These are phyloP conservation scores for Corynespora cassiicola DNA, from an alignment of 2,329 filamentous ascomycete species.

Conservation along the genomic window DNA sequence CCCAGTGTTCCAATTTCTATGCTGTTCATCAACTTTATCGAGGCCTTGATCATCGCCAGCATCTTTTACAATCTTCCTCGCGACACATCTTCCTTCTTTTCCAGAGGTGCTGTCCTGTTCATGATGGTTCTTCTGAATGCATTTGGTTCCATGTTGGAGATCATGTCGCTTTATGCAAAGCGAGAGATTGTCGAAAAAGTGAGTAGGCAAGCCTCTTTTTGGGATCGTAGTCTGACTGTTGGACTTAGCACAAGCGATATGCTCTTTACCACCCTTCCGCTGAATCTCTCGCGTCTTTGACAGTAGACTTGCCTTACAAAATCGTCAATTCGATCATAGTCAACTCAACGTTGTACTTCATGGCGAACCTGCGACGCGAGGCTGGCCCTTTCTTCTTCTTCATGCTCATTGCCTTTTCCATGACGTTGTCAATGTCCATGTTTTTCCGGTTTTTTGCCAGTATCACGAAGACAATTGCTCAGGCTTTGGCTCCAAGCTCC, in stretches of 20 bases:
- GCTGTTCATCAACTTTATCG: slow-evolving; percentile 71
- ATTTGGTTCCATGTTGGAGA: slow-evolving; percentile 61
- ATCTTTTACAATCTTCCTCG: slow-evolving; percentile 62
- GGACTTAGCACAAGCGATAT: slow-evolving; percentile 72
- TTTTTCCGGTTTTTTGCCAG: slow-evolving; percentile 80
- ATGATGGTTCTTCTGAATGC: slow-evolving; percentile 68
- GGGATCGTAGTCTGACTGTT: too few relatives aligned
- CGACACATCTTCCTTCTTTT: slow-evolving; percentile 59
- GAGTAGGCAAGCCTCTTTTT: too few relatives aligned
- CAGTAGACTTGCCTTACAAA: slow-evolving; percentile 83
- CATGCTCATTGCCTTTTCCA: slow-evolving; percentile 63
- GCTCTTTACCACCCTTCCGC: slow-evolving; percentile 88
- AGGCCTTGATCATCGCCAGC: slow-evolving; percentile 67
- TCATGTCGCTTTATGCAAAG: slow-evolving; percentile 76
- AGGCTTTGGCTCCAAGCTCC: slow-evolving; percentile 60
- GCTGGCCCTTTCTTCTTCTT: slow-evolving; percentile 82
- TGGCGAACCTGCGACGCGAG: slow-evolving; percentile 76
- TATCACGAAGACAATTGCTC: slow-evolving; percentile 68
- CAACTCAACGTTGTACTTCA: slow-evolving; percentile 81
- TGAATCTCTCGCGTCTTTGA: slow-evolving; percentile 81
- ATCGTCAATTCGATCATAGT: slow-evolving; percentile 72
- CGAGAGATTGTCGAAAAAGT: slow-evolving; percentile 84
- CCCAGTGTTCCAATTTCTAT: slow-evolving; percentile 66
- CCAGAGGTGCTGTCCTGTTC: slow-evolving; percentile 64
- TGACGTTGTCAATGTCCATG: slow-evolving; percentile 77